A percentile compares a stretch with the other conserved stretches of the same genome.
Evolutionary conservation across 176 grass and related monocot species (phyloP).

Genomic region (Carex littledalei): DNA sequence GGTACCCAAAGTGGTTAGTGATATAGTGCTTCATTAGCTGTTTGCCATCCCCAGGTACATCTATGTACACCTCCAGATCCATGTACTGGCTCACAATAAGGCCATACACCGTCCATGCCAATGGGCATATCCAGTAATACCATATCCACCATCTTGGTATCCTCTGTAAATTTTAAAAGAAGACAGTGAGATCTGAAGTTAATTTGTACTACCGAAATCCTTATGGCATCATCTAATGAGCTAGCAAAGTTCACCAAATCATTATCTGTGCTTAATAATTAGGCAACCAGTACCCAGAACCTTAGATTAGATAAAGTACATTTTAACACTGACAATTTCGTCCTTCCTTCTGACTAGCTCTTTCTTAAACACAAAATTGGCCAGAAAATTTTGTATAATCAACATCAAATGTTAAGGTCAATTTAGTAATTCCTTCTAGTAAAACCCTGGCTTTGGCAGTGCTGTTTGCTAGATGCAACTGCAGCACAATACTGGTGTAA

Average conservation of each 20-base stretch:
- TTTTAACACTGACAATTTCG: neutral
- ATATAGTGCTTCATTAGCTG: conserved; percentile 67
- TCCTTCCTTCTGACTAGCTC: neutral
- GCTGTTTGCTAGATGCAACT: neutral
- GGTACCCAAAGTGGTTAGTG: conserved; percentile 69
- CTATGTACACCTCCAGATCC: conserved; percentile 48
- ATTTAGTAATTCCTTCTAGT: neutral
- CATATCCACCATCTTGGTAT: conserved; percentile 96
- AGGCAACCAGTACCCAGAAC: neutral
- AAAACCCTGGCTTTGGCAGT: neutral
- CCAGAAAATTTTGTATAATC: neutral
- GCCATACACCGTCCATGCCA: conserved; percentile 97
- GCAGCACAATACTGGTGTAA: neutral
- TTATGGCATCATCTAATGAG: neutral
- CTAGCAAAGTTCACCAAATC: neutral
- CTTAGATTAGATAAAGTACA: neutral
- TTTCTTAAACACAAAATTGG: neutral
- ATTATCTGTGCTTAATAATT: neutral
- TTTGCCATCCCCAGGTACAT: conserved; percentile 10
- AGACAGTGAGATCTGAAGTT: neutral
- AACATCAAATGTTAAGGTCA: neutral
- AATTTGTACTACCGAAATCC: neutral
- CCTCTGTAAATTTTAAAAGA: conserved; percentile 56
- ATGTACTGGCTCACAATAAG: conserved; percentile 95
- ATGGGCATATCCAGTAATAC: conserved; percentile 98